phyloP scores from a whole-genome alignment of 371 early-diverging fungal genomes.

The Rhizopus microsporus region DNA sequence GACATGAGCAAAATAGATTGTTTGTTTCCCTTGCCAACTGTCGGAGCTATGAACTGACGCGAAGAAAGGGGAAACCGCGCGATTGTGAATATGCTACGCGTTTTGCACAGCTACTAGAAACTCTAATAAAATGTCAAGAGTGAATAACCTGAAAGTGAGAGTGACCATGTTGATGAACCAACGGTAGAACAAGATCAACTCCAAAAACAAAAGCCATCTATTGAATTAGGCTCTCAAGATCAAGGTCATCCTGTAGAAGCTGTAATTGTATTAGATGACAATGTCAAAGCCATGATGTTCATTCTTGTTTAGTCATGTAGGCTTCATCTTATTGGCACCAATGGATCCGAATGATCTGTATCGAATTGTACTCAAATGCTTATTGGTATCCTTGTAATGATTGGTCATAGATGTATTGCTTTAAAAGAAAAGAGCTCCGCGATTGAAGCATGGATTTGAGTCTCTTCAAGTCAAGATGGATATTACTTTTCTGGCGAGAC shows the following conservation, averaged over 20 bases:
- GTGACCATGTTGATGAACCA: too few species aligned
- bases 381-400: constrained; percentile 14
- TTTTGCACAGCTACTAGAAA: too few species aligned
- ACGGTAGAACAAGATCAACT: too few species aligned
- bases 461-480: constrained; percentile 9
- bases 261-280: too few species aligned
- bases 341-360: constrained; percentile 10
- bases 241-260: too few species aligned
- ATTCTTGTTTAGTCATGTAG: constrained; percentile 26
- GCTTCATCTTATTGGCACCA: constrained; percentile 15
- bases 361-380: constrained; percentile 7
- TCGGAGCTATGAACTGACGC: neutral
- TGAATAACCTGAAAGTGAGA: too few species aligned
- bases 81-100: too few species aligned
- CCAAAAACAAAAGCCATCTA: too few species aligned
- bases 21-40: neutral
- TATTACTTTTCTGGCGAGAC: constrained; percentile 12
- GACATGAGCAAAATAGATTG: constrained; percentile 11
- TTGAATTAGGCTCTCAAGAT: too few species aligned
- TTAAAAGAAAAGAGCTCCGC: constrained; percentile 1
- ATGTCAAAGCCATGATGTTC: constrained; percentile 10
- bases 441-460: constrained; percentile 22
- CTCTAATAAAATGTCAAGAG: too few species aligned
- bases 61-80: neutral
- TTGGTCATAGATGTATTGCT: constrained; percentile 10